Base-by-base conservation (phyloP, 78 protist genomes). In the Speleostelium caveatum region DNA sequence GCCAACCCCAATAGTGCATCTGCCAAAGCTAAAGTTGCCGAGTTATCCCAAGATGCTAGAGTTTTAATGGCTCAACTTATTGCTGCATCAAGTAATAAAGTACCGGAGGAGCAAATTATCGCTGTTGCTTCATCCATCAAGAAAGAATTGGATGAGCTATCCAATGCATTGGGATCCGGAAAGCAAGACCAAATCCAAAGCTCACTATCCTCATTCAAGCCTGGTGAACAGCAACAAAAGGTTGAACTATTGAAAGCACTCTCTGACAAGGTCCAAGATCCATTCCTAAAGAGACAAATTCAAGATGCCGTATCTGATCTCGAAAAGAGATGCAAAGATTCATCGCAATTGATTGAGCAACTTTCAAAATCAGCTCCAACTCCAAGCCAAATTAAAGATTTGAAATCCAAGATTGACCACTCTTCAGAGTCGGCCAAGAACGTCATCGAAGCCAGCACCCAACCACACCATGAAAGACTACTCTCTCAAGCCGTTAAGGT, bases 11-110 rank as follows among this genome's bases (percentile, higher is more conserved):
- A 49, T 0, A 59, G 51, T 56, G 73, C 61, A 3, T 5, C 61
- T 22, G 78, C 75, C 32, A 67, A 69, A 36, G 91, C 67, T 28
- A 83, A 83, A 63, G 71, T 83, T 16, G 1, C 5, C 51, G 73
- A 83, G 55, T 77, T 79, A 5, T 16, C 91, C 1, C 33, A 42
- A 32, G 73, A 32, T 6, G 69, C 91, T 16, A 30, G 91, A 24
- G 68, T 62, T 12, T 32, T 83, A 19, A 83, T 83, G 91, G 91
- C 91, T 28, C 78, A 83, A 60, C n/a, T 83, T 7, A 83, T 83
- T 83, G 91, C 91, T 19, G 91, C 91, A 1, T 83, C 91, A 0
- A 69, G 79, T 0, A 69, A 72, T 33, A 67, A 83, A 42, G 91
- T 83, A 32, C 80, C 91, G 26, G 91, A 83, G 51, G 91, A 83